phyloP scores from a whole-genome alignment of 1,284 basidiomycete genomes.

The Tilletia caries region DNA sequence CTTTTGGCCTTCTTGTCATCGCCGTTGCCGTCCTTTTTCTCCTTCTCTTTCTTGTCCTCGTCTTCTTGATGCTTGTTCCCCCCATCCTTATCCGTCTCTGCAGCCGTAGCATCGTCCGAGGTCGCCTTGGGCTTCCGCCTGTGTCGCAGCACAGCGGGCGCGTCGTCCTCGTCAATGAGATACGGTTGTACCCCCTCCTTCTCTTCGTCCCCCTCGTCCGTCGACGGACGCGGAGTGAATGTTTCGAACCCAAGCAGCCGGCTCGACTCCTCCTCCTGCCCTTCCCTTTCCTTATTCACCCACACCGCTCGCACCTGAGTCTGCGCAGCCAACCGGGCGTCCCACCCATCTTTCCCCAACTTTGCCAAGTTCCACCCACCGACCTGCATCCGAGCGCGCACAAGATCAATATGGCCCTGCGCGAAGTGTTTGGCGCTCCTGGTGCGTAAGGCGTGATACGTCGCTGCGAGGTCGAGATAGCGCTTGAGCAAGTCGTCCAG shows the following conservation, averaged over 20 bases:
- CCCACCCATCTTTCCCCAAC: slow-evolving; percentile 11
- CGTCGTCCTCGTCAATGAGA: not conserved
- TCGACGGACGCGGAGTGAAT: not conserved
- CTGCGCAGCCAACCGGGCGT: slow-evolving; percentile 12
- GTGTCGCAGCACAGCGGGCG: not conserved
- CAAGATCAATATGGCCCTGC: slow-evolving; percentile 5
- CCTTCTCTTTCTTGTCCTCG: slow-evolving; percentile 9
- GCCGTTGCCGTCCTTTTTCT: slow-evolving; percentile 13
- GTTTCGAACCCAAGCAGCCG: not conserved
- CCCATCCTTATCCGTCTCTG: slow-evolving; percentile 1
- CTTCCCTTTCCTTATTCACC: too few relatives aligned
- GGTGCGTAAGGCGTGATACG: slow-evolving; percentile 11
- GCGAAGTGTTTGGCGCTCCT: not conserved
- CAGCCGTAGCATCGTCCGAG: not conserved
- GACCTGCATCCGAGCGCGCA: slow-evolving; percentile 14
- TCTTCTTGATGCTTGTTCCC: not conserved
- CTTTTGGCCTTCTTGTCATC: slow-evolving; percentile 1
- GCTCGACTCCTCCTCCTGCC: not conserved
- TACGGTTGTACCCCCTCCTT: slow-evolving; percentile 1
- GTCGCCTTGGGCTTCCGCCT: not conserved
- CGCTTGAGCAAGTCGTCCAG: slow-evolving; percentile 1
- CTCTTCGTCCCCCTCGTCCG: not conserved
- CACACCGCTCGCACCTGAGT: not conserved
- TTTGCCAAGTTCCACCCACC: not conserved
- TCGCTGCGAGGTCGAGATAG: slow-evolving; percentile 17